Evolutionary conservation across 257 asterid genomes (phyloP).

Genomic region (Scutellaria galericulata): DNA sequence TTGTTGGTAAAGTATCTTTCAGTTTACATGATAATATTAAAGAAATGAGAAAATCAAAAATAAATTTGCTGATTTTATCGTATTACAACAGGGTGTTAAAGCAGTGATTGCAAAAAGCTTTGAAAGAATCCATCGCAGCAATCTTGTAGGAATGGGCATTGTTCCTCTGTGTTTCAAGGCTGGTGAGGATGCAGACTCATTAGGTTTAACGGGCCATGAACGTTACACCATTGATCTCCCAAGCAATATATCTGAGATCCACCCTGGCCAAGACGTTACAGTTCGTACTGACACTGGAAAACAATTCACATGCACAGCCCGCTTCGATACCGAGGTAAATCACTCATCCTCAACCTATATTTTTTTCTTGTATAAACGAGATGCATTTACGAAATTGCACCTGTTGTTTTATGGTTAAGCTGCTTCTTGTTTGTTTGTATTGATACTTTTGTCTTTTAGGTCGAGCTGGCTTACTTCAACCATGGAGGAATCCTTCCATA

Average conservation of each 20-base stretch:
- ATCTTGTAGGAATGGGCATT: constrained; percentile 96
- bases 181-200: constrained; percentile 91
- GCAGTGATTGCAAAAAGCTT: constrained; percentile 96
- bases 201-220: constrained; percentile 92
- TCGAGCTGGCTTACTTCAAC: constrained; percentile 77
- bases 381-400: background rate
- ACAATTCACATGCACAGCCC: constrained; percentile 81
- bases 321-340: constrained; percentile 91
- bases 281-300: constrained; percentile 77
- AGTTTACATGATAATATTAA: background rate
- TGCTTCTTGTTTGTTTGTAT: background rate
- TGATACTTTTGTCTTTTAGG: constrained; percentile 38
- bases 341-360: background rate
- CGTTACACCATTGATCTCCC: constrained; percentile 91
- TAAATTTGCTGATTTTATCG: background rate
- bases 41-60: background rate
- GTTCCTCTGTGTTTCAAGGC: constrained; percentile 92
- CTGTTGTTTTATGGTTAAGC: background rate
- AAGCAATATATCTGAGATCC: constrained; percentile 68
- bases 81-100: constrained; percentile 72
- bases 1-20: constrained; percentile 57
- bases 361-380: background rate
- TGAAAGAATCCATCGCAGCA: constrained; percentile 96
- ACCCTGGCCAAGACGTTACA: constrained; percentile 89
- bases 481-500: constrained; percentile 92